Evolutionary conservation across 257 asterid genomes (phyloP).

Genomic region (Galeopsis tetrahit): DNA sequence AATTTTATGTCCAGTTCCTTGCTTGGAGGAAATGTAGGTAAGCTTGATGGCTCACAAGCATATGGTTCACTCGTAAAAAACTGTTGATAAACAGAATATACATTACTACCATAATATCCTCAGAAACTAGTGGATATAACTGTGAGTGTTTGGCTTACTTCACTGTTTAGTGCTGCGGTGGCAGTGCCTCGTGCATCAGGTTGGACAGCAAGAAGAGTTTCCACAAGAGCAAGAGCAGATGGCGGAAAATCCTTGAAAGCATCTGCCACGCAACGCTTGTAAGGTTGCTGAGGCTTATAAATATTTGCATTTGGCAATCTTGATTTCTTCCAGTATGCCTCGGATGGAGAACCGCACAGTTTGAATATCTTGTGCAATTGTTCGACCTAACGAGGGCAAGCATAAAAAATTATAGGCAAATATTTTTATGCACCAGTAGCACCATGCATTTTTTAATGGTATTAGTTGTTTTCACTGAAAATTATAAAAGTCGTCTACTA

Average conservation of each 20-base stretch:
- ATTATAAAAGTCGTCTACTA: not conserved
- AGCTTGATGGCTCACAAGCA: slow-evolving; percentile 83
- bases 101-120: too few relatives aligned
- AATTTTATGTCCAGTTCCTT: slow-evolving; percentile 90
- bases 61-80: slow-evolving; percentile 77
- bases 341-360: slow-evolving; percentile 88
- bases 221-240: slow-evolving; percentile 65
- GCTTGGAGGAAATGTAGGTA: slow-evolving; percentile 94
- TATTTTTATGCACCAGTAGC: too few relatives aligned
- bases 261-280: slow-evolving; percentile 68
- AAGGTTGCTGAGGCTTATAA: slow-evolving; percentile 91
- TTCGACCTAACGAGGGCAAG: slow-evolving; percentile 60
- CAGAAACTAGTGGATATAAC: not conserved
- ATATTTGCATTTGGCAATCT: slow-evolving; percentile 80
- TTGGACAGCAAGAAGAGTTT: slow-evolving; percentile 77
- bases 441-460: too few relatives aligned
- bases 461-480: too few relatives aligned
- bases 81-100: slow-evolving; percentile 41
- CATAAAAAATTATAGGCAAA: too few relatives aligned
- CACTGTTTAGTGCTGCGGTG: slow-evolving; percentile 72
- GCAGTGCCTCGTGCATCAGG: slow-evolving; percentile 88
- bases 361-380: slow-evolving; percentile 94
- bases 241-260: slow-evolving; percentile 77
- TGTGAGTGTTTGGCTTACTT: slow-evolving; percentile 50
- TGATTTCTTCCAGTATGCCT: slow-evolving; percentile 93